Percentiles rank a stretch among this genome's conserved stretches.
phyloP scores from a whole-genome alignment of 2,329 filamentous ascomycete species.

The Cryoendolithus antarcticus region DNA sequence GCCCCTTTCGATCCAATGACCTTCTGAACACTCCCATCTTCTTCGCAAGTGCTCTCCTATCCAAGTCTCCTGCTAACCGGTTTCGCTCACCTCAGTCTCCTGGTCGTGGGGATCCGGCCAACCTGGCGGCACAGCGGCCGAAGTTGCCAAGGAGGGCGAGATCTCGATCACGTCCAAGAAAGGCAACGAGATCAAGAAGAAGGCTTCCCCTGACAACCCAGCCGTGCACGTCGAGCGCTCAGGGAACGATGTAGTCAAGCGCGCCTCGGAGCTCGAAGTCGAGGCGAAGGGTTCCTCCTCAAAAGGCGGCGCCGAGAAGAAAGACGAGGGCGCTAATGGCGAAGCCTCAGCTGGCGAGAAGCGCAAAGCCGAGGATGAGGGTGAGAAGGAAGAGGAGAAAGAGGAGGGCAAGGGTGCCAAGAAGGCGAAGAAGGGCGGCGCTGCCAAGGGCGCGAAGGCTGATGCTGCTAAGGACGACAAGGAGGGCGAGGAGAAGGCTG shows the following conservation, averaged over 20 bases:
- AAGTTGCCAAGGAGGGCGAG: constrained; percentile 46
- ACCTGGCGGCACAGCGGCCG: constrained; percentile 45
- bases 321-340: constrained; percentile 11
- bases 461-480: constrained; percentile 19
- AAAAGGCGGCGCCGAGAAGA: constrained; percentile 22
- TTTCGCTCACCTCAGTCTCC: constrained; percentile 36
- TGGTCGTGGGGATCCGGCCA: constrained; percentile 48
- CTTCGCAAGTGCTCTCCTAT: constrained; percentile 5
- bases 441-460: constrained; percentile 15
- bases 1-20: neutral
- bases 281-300: constrained; percentile 35
- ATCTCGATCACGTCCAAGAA: constrained; percentile 48
- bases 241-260: constrained; percentile 55
- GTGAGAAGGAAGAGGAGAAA: constrained; percentile 18
- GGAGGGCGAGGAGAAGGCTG: constrained; percentile 19
- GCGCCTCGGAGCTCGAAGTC: constrained; percentile 46
- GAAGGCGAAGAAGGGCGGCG: constrained; percentile 19
- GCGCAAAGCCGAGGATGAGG: constrained; percentile 19
- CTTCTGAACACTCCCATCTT: constrained; percentile 1
- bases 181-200: constrained; percentile 54
- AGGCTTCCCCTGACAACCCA: constrained; percentile 47
- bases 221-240: constrained; percentile 47
- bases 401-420: constrained; percentile 7
- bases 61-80: constrained; percentile 3
- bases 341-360: constrained; percentile 19